Evolutionary conservation across 805 yeast genomes (phyloP), one percentile per base, ranked within the genome.

Genomic region (Suhomyces tanzawaensis): DNA sequence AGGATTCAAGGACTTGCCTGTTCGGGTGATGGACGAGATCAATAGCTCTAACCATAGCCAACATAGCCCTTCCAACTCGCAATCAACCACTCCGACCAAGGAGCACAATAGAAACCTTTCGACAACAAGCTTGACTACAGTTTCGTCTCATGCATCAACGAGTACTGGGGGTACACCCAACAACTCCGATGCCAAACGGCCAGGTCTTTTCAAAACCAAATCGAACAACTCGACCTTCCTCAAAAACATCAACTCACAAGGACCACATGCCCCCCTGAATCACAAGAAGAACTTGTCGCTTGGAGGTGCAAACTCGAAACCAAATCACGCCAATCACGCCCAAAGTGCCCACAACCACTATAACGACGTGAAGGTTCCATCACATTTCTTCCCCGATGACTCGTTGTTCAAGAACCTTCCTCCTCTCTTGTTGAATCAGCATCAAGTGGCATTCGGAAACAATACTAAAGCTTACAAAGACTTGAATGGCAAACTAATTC

Each of bases 1-100:
- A 6, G 70, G 70, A 8, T 77, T 55, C 58, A 76, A 44, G 55
- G 76, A 49, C 66, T 66, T 64, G 33, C 66, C 66, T 4, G 41
- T 42, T 34, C 46, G 44, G 26, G 42, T 48, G 12, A 28, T 36
- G 15, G 35, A 22, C 12, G 33, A 32, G 19, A 33, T 21, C 7
- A 14, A 11, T 16, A 23, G n/a, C 7, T 6, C 19, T 17, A 15
- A 16, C 11, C 32, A 35, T 19, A 29, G 13, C 23, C 4, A 16
- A 7, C 7, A 19, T 7, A 25, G 32, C 12, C 36, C 40, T 19
- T n/a, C 31, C 4, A 27, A 12, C 9, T 27, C 36, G 5, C 33
- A 36, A 15, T 23, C 40, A 11, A 35, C 29, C 19, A 30, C 40
- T 16, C 45, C 49, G 3, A 41, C 42, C 12, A 34, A 38, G n/a